Conservation (phyloP, 2,329 filamentous ascomycete genomes). For the Claviceps monticola region DNA sequence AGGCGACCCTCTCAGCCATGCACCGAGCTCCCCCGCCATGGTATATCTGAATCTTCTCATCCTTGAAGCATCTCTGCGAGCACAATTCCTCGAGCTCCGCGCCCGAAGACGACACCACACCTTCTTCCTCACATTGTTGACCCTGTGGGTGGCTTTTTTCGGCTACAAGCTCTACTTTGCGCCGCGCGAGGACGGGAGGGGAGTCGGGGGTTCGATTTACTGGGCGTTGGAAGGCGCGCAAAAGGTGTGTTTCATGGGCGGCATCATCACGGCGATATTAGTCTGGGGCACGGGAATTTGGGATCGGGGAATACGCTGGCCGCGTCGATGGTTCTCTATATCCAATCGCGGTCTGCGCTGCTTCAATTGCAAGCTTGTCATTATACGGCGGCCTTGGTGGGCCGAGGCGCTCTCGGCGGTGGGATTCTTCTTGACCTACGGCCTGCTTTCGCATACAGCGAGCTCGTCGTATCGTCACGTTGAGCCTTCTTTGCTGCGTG, state of each 20-base stretch:
- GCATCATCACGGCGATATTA: conserved; percentile 71
- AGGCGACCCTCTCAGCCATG: conserved; percentile 60
- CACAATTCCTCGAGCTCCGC: conserved; percentile 83
- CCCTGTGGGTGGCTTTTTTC: conserved; percentile 71
- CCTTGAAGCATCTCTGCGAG: conserved; percentile 83
- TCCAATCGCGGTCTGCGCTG: conserved; percentile 80
- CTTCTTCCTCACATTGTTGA: conserved; percentile 73
- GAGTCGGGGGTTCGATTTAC: conserved; percentile 86
- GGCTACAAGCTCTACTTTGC: conserved; percentile 83
- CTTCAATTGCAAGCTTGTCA: conserved; percentile 93
- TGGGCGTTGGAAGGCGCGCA: conserved; percentile 87
- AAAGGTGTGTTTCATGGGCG: conserved; percentile 83
- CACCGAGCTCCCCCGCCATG: conserved; percentile 84
- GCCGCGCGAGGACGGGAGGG: conserved; percentile 88
- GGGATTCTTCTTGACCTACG: conserved; percentile 66
- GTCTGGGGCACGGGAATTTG: conserved; percentile 95
- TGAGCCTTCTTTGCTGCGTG: conserved; percentile 46
- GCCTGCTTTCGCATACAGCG: conserved; percentile 51
- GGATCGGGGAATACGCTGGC: conserved; percentile 91
- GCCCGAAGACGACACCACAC: conserved; percentile 82
- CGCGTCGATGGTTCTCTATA: conserved; percentile 75
- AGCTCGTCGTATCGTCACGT: conserved; percentile 65
- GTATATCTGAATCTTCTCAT: conserved; percentile 98
- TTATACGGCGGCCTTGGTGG: conserved; percentile 73
- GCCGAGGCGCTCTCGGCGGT: conserved; percentile 60